Evolutionary conservation across 495 filamentous ascomycete genomes (phyloP).

Genomic region (Corynascus novoguineensis): DNA sequence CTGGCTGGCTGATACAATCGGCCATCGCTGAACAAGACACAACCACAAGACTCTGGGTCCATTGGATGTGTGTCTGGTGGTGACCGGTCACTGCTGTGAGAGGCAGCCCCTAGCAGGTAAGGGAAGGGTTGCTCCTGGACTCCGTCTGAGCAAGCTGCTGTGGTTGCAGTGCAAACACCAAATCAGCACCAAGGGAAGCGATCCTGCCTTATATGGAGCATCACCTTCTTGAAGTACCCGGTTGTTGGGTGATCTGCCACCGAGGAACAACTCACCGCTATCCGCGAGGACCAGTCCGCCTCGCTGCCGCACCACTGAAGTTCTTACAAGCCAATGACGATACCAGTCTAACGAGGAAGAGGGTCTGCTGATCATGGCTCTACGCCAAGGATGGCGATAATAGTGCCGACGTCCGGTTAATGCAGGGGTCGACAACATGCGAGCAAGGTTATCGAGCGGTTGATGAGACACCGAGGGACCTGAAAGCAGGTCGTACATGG

Average conservation of each 20-base stretch:
- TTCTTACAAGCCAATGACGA: constrained; percentile 16
- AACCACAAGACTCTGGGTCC: constrained; percentile 13
- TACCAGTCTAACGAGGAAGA: constrained; percentile 12
- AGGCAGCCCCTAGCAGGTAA: no score
- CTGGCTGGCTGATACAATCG: neutral
- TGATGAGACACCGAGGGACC: constrained; percentile 13
- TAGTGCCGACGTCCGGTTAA: neutral
- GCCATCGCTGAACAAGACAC: constrained; percentile 5
- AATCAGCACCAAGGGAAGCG: neutral
- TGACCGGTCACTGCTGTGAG: neutral
- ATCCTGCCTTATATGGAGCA: constrained; percentile 8
- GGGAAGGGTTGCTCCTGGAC: no score
- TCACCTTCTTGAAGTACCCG: neutral
- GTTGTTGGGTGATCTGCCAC: constrained; percentile 3
- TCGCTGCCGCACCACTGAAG: constrained; percentile 5
- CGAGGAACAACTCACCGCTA: constrained; percentile 21
- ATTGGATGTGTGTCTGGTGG: neutral
- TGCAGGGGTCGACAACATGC: constrained; percentile 6
- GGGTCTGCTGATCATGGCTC: constrained; percentile 29
- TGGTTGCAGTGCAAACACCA: neutral
- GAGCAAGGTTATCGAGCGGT: constrained; percentile 15
- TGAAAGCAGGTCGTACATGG: neutral
- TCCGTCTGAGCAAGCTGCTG: neutral
- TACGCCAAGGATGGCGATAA: constrained; percentile 15
- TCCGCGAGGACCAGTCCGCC: constrained; percentile 3